phyloP scores from a whole-genome alignment of 2,329 filamentous ascomycete species.

The Nemania abortiva region DNA sequence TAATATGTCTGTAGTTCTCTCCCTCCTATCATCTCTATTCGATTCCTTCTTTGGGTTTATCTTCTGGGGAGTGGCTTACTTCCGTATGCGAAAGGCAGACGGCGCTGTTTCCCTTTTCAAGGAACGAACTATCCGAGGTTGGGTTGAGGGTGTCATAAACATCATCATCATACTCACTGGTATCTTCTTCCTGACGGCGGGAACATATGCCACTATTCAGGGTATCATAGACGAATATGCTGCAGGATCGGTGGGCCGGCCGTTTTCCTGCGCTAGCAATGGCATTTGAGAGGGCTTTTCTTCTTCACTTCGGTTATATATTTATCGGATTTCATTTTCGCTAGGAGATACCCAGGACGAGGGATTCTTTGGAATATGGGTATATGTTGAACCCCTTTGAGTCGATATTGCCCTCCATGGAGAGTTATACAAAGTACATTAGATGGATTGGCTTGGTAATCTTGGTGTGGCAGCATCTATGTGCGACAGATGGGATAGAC shows the following conservation, averaged over 20 bases:
- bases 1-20: constrained; percentile 61
- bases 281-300: constrained; percentile 60
- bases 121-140: constrained; percentile 65
- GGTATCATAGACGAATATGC: constrained; percentile 80
- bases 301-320: constrained; percentile 21
- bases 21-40: constrained; percentile 87
- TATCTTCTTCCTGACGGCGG: constrained; percentile 82
- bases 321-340: constrained; percentile 34
- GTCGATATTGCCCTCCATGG: neutral
- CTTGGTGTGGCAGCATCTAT: neutral
- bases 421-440: constrained; percentile 24
- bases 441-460: constrained; percentile 6
- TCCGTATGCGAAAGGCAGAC: constrained; percentile 78
- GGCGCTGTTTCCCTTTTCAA: constrained; percentile 65
- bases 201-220: constrained; percentile 83
- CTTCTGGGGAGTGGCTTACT: constrained; percentile 88
- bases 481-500: constrained; percentile 5
- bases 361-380: constrained; percentile 23
- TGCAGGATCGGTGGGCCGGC: constrained; percentile 71
- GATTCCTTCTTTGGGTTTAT: constrained; percentile 96
- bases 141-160: constrained; percentile 74
- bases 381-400: neutral
- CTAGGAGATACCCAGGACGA: constrained; percentile 44
- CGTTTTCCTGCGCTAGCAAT: constrained; percentile 81
- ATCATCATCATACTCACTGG: constrained; percentile 79